Evolutionary conservation across 2,329 filamentous ascomycete species (phyloP).

Genomic region (Arthrobotrys entomopaga): DNA sequence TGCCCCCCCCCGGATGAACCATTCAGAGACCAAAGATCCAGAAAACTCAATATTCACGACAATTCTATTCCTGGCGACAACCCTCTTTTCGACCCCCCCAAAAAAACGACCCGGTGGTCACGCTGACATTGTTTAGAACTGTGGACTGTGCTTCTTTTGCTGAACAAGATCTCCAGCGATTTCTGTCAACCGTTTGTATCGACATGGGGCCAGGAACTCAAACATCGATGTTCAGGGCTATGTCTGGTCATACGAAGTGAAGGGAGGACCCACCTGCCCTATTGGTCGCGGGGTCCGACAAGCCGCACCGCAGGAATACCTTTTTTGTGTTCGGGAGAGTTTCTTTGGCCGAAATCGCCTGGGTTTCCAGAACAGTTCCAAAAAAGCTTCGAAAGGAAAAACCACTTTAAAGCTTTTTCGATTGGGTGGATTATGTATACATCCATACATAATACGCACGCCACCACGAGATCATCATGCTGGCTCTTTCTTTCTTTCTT

Average conservation of each 20-base stretch:
- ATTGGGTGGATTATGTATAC: neutral
- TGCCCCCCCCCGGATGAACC: constrained; percentile 26
- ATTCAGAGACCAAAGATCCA: constrained; percentile 51
- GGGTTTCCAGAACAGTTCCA: constrained; percentile 15
- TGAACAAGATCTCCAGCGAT: constrained; percentile 12
- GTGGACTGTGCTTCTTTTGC: neutral
- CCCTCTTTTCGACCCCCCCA: constrained; percentile 18
- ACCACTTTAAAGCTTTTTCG: too few relatives aligned
- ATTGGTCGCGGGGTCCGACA: constrained; percentile 55
- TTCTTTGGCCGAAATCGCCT: constrained; percentile 22
- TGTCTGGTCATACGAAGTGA: constrained; percentile 52
- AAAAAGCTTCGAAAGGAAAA: constrained; percentile 26
- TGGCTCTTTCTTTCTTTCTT: neutral
- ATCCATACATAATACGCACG: constrained; percentile 29
- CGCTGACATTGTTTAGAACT: constrained; percentile 19
- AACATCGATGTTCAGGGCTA: constrained; percentile 39
- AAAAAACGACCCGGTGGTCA: constrained; percentile 36
- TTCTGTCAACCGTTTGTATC: constrained; percentile 28
- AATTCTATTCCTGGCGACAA: constrained; percentile 38
- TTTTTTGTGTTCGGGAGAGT: constrained; percentile 14
- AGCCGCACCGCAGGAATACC: constrained; percentile 33
- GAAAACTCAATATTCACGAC: constrained; percentile 45
- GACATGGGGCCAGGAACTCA: constrained; percentile 48
- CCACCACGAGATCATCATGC: constrained; percentile 12
- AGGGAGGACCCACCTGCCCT: constrained; percentile 51